These are phyloP conservation scores for Penicillium glabrum DNA, from an alignment of 2,329 filamentous ascomycete species.

Conservation along the genomic window DNA sequence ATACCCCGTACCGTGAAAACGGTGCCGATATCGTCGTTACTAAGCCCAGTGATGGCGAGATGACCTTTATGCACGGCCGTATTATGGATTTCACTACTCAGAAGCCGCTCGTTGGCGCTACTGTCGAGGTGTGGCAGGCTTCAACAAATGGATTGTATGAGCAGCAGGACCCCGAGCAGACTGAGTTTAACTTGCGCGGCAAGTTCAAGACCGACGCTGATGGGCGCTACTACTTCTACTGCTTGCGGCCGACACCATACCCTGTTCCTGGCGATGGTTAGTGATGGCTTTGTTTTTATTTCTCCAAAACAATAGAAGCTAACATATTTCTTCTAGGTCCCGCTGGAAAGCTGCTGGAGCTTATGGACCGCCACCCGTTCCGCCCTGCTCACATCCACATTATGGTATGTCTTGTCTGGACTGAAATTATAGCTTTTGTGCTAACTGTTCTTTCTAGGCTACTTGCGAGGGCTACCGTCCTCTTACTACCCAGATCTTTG, in stretches of 20 bases:
- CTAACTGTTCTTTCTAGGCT: conserved; percentile 38
- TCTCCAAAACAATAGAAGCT: background rate
- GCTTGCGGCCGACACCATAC: conserved; percentile 60
- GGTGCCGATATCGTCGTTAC: conserved; percentile 65
- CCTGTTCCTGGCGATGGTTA: conserved; percentile 55
- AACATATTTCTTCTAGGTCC: conserved; percentile 43
- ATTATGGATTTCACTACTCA: conserved; percentile 61
- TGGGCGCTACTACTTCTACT: conserved; percentile 64
- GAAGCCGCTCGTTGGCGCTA: conserved; percentile 63
- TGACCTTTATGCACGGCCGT: conserved; percentile 65
- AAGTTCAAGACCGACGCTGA: conserved; percentile 67
- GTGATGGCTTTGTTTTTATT: conserved; percentile 1
- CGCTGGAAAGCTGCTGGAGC: conserved; percentile 56
- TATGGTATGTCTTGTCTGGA: conserved; percentile 45
- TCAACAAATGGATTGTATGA: conserved; percentile 72
- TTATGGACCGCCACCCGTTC: conserved; percentile 62
- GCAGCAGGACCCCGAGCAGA: conserved; percentile 70
- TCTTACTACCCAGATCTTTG: conserved; percentile 77
- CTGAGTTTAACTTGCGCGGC: conserved; percentile 72
- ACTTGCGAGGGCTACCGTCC: conserved; percentile 62
- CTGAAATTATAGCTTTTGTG: background rate
- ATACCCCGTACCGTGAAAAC: conserved; percentile 69
- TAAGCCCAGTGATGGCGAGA: conserved; percentile 50
- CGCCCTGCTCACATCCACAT: conserved; percentile 65
- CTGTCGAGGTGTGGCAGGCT: conserved; percentile 78